A percentile compares a stretch with the other conserved stretches of the same genome.
Conservation (phyloP, 768 basidiomycete species). For the Boletus tylopilopsis region DNA sequence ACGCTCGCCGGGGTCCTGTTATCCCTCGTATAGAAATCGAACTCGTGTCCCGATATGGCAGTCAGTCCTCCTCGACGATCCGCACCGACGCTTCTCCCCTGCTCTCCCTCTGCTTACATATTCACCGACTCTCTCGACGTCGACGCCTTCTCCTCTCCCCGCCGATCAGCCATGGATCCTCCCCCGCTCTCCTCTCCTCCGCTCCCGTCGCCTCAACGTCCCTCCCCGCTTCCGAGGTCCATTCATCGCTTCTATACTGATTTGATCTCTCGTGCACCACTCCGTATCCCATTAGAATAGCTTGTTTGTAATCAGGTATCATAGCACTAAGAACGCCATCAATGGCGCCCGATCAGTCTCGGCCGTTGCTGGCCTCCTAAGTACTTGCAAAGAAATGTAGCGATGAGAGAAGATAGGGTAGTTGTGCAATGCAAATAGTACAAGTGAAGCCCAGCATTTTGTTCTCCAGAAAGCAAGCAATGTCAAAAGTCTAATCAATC, state of each 20-base stretch:
- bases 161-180: conserved; percentile 15
- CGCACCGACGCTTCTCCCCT: conserved; percentile 23
- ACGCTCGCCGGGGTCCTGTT: conserved; percentile 28
- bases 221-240: conserved; percentile 14
- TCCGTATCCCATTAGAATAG: conserved; percentile 27
- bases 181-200: conserved; percentile 12
- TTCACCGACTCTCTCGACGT: conserved; percentile 20
- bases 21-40: conserved; percentile 20
- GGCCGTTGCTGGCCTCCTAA: conserved; percentile 19
- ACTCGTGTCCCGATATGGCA: conserved; percentile 15
- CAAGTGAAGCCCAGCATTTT: conserved; percentile 26
- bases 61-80: conserved; percentile 25
- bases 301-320: conserved; percentile 28
- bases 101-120: conserved; percentile 23
- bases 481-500: conserved; percentile 18
- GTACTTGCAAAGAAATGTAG: conserved; percentile 23
- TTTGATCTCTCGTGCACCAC: conserved; percentile 8
- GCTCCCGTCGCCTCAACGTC: conserved; percentile 15
- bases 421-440: conserved; percentile 33
- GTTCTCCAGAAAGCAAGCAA: conserved; percentile 22
- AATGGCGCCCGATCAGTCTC: conserved; percentile 18
- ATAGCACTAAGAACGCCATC: conserved; percentile 27
- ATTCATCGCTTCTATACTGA: conserved; percentile 3
- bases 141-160: conserved; percentile 13
- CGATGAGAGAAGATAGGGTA: conserved; percentile 15